Evolutionary conservation across 2,329 filamentous ascomycete genomes (phyloP).

Genomic region (Tolypocladium pustulatum): DNA sequence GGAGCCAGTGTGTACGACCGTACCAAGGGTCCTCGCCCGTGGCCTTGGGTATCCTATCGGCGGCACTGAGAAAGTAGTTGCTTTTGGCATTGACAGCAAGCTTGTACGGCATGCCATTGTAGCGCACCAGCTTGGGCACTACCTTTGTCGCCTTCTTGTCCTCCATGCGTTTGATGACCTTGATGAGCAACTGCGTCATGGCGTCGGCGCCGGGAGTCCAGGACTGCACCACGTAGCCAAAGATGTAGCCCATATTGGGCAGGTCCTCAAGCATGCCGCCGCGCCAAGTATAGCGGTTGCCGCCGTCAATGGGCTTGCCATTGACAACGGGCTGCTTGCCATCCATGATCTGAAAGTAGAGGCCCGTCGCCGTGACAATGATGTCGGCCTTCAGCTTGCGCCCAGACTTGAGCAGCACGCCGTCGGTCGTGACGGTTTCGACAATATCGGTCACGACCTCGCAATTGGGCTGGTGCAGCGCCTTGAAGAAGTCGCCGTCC

Average conservation of each 20-base stretch:
- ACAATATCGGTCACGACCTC: conserved; percentile 42
- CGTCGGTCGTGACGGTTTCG: conserved; percentile 34
- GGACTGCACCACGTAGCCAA: conserved; percentile 55
- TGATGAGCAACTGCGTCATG: conserved; percentile 32
- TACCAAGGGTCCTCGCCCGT: conserved; percentile 25
- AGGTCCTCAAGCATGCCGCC: conserved; percentile 55
- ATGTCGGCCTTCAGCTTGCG: conserved; percentile 49
- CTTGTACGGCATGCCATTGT: conserved; percentile 12
- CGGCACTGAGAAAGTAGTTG: conserved; percentile 24
- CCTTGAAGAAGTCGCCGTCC: conserved; percentile 45
- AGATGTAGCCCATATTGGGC: conserved; percentile 50
- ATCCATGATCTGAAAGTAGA: conserved; percentile 48
- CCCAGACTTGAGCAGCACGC: conserved; percentile 37
- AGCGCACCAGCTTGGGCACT: conserved; percentile 29
- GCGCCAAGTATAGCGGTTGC: conserved; percentile 50
- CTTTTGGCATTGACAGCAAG: conserved; percentile 17
- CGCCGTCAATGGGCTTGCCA: conserved; percentile 33
- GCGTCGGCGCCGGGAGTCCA: conserved; percentile 60
- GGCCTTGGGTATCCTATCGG: conserved; percentile 24
- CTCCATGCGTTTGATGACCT: conserved; percentile 43
- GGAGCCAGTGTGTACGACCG: conserved; percentile 17
- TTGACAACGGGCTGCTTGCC: conserved; percentile 44
- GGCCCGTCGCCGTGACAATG: conserved; percentile 59
- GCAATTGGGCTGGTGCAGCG: conserved; percentile 32
- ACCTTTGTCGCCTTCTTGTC: conserved; percentile 31